Conservation (phyloP, 345 rosid species). For the Acer saccharum region DNA sequence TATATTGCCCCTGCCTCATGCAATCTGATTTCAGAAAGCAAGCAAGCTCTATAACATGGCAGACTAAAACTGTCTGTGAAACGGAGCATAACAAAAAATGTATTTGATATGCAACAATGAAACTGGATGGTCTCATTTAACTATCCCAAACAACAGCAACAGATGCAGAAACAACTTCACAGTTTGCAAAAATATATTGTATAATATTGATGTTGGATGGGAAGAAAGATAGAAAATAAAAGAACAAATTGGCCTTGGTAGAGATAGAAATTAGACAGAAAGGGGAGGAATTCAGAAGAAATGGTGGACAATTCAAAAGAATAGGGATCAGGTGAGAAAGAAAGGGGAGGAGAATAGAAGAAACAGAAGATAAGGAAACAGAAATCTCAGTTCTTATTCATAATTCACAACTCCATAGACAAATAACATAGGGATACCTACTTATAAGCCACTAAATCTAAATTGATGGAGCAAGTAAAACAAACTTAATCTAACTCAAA, state of each 20-base stretch:
- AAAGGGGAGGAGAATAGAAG: background rate
- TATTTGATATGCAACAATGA: slow-evolving; percentile 9
- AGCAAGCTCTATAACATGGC: background rate
- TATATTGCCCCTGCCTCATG: background rate
- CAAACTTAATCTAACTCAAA: background rate
- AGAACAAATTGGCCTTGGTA: background rate
- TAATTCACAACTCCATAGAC: background rate
- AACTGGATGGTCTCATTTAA: background rate
- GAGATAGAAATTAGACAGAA: background rate
- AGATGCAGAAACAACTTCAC: background rate
- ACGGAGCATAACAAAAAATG: background rate
- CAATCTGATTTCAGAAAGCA: background rate
- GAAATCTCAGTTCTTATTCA: background rate
- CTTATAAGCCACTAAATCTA: background rate
- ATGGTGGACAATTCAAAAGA: background rate
- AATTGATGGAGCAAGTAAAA: background rate
- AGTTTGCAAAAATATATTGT: background rate
- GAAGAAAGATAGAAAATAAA: background rate
- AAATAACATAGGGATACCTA: background rate
- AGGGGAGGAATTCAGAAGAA: background rate
- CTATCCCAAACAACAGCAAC: slow-evolving; percentile 4
- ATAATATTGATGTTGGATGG: background rate
- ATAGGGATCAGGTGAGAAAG: background rate
- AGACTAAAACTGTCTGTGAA: background rate
- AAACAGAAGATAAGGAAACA: background rate